Conservation (phyloP, 768 basidiomycete genomes). For the Pleurotus tuber-regium region DNA sequence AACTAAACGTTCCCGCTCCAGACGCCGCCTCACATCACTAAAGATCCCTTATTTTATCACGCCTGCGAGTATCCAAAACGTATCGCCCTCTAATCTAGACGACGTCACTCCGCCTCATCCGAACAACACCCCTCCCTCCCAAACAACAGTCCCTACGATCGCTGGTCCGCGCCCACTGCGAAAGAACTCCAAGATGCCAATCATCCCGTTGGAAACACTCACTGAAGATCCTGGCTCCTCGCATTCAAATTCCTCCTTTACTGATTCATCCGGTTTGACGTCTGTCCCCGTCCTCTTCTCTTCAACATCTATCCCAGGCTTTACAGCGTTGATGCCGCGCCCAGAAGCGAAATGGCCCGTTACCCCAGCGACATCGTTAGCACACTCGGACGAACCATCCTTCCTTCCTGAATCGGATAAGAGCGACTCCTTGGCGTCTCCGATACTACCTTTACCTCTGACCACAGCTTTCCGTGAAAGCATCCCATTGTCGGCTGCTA, state of each 20-base stretch:
- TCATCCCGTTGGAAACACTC: neutral
- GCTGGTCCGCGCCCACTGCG: constrained; percentile 5
- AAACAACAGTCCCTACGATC: neutral
- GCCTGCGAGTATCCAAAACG: neutral
- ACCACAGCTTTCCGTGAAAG: constrained; percentile 5
- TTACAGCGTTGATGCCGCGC: neutral
- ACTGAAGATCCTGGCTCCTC: constrained; percentile 4
- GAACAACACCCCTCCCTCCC: neutral
- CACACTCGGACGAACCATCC: neutral
- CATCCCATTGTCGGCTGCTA: neutral
- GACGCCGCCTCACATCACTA: neutral
- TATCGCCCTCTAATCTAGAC: neutral
- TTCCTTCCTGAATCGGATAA: neutral
- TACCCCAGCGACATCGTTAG: neutral
- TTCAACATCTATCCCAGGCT: neutral
- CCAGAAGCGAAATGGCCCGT: constrained; percentile 1
- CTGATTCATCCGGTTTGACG: neutral
- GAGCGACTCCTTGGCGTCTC: neutral
- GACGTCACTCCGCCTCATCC: neutral
- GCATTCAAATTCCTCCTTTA: neutral
- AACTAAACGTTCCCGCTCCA: neutral
- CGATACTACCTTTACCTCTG: neutral
- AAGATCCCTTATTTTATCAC: constrained; percentile 1
- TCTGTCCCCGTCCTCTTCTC: constrained; percentile 2
- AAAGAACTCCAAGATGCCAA: neutral